phyloP scores from a whole-genome alignment of 1,284 basidiomycete species.

The Cutaneotrichosporon dermatis region DNA sequence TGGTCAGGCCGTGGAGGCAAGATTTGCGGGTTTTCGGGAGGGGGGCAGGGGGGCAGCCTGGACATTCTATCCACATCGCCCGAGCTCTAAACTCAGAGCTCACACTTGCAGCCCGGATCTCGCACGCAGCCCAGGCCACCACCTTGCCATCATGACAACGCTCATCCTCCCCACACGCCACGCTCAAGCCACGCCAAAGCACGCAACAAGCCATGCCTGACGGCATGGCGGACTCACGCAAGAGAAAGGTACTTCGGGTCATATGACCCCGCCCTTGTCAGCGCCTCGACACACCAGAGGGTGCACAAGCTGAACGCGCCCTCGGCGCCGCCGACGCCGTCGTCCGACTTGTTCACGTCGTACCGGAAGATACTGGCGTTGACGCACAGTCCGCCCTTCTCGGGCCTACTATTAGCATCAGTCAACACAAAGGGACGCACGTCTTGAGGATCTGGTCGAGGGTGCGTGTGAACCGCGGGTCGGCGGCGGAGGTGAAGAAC shows the following conservation, averaged over 20 bases:
- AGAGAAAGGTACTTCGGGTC: constrained; percentile 58
- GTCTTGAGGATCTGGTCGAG: constrained; percentile 73
- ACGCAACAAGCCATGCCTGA: no score
- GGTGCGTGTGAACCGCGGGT: constrained; percentile 79
- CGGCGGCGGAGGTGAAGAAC: constrained; percentile 76
- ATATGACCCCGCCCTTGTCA: constrained; percentile 72
- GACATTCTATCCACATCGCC: no score
- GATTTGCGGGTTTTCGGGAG: no score
- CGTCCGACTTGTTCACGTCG: constrained; percentile 74
- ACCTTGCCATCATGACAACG: no score
- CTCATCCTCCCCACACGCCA: no score
- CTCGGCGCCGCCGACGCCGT: constrained; percentile 89
- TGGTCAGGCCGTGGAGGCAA: no score
- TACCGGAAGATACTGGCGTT: constrained; percentile 57
- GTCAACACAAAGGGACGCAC: constrained; percentile 10
- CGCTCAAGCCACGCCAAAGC: no score
- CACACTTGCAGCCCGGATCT: no score
- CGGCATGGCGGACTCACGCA: no score
- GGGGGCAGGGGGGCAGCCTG: no score
- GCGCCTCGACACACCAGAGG: constrained; percentile 71
- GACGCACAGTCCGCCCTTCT: constrained; percentile 79
- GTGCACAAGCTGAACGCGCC: constrained; percentile 55
- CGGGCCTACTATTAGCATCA: constrained; percentile 51
- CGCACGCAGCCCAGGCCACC: no score
- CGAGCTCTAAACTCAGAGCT: no score